phyloP scores from a whole-genome alignment of 2,329 filamentous ascomycete species.

The Ophiostoma australiae region DNA sequence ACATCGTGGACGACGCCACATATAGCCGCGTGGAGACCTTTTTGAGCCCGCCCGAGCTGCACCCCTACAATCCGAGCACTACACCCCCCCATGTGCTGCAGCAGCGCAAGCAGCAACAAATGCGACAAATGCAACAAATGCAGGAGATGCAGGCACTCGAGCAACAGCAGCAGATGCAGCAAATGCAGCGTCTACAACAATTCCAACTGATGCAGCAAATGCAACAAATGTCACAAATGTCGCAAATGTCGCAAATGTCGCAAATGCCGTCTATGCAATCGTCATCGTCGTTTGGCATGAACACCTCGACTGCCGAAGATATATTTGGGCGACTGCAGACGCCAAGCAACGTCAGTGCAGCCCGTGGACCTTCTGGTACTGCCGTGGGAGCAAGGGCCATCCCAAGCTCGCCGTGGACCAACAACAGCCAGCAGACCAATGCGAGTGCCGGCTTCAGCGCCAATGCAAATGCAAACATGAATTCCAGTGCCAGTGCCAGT shows the following conservation, averaged over 20 bases:
- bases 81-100: constrained; percentile 30
- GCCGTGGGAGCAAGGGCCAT: constrained; percentile 30
- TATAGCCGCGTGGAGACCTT: constrained; percentile 48
- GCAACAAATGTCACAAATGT: neutral
- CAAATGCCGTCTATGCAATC: neutral
- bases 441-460: neutral
- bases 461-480: neutral
- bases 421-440: neutral
- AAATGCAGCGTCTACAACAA: neutral
- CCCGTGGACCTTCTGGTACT: neutral
- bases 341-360: constrained; percentile 18
- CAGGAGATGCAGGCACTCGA: neutral
- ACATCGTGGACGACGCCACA: constrained; percentile 39
- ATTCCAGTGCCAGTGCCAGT: constrained; percentile 20
- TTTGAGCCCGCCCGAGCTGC: constrained; percentile 41
- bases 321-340: constrained; percentile 42
- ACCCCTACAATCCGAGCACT: constrained; percentile 14
- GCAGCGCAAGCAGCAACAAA: constrained; percentile 31
- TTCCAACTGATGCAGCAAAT: neutral
- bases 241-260: neutral
- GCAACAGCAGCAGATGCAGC: neutral
- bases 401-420: constrained; percentile 46
- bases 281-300: constrained; percentile 51
- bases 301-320: constrained; percentile 48
- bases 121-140: constrained; percentile 9